Conservation (phyloP, 805 yeast genomes). For the Cyberlindnera sargentensis region DNA sequence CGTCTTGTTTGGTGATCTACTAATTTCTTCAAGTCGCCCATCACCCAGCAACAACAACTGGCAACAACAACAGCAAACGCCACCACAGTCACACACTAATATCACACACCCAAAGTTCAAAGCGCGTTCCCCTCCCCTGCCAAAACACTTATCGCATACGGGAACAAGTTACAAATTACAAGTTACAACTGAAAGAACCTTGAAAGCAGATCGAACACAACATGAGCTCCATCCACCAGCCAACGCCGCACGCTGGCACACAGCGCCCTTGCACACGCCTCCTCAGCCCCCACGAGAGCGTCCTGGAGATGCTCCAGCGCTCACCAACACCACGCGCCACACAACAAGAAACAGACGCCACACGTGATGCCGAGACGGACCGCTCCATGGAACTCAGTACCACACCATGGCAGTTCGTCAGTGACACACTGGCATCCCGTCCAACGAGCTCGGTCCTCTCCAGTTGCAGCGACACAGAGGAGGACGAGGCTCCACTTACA, state of each 20-base stretch:
- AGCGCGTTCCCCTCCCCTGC: no score
- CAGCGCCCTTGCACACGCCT: conserved; percentile 13
- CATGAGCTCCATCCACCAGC: conserved; percentile 11
- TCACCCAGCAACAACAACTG: no score
- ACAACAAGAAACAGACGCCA: conserved; percentile 1
- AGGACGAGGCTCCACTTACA: conserved; percentile 9
- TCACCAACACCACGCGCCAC: background rate
- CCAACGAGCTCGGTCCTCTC: conserved; percentile 25
- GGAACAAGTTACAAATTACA: no score
- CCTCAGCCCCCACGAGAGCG: conserved; percentile 20
- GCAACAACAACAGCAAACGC: no score
- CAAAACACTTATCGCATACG: no score
- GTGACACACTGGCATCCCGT: conserved; percentile 13
- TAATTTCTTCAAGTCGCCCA: no score
- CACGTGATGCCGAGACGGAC: background rate
- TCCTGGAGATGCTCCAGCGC: conserved; percentile 19
- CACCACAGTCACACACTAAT: no score
- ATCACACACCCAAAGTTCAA: no score
- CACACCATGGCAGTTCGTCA: conserved; percentile 21
- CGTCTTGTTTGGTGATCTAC: no score
- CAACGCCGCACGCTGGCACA: conserved; percentile 11
- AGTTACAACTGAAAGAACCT: no score
- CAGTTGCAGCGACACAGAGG: conserved; percentile 20
- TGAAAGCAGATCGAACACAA: no score
- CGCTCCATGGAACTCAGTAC: conserved; percentile 17